phyloP scores from a whole-genome alignment of 2,329 filamentous ascomycete species.

The Sodiomyces alkalinus region DNA sequence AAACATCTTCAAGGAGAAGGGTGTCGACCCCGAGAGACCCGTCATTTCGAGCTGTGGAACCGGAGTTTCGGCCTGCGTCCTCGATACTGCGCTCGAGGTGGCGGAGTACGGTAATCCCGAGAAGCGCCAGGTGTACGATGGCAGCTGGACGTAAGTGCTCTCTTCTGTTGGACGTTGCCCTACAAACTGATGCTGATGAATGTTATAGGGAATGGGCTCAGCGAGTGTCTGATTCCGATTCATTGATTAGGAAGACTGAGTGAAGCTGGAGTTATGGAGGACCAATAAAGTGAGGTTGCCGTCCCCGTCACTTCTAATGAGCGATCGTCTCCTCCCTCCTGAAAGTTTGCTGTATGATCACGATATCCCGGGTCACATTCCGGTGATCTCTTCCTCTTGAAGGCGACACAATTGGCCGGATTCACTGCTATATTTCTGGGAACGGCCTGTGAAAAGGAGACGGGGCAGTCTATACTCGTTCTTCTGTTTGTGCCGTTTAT shows the following conservation, averaged over 20 bases:
- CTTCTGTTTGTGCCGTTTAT: no score
- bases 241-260: slow-evolving; percentile 42
- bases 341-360: slow-evolving; percentile 6
- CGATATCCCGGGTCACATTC: slow-evolving; percentile 8
- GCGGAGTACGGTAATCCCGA: slow-evolving; percentile 56
- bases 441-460: no score
- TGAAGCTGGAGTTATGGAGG: slow-evolving; percentile 9
- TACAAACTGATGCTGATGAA: slow-evolving; percentile 13
- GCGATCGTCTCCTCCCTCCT: slow-evolving; percentile 8
- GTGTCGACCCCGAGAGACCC: slow-evolving; percentile 62
- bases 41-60: slow-evolving; percentile 86
- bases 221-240: slow-evolving; percentile 43
- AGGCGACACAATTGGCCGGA: no score
- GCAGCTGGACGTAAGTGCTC: slow-evolving; percentile 82
- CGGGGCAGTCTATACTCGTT: no score
- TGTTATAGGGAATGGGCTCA: slow-evolving; percentile 49
- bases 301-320: no score
- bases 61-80: slow-evolving; percentile 80
- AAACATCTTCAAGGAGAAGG: slow-evolving; percentile 64
- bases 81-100: slow-evolving; percentile 74
- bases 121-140: slow-evolving; percentile 72
- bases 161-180: neutral
- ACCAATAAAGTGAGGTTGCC: no score
- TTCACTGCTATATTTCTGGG: no score
- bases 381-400: no score